Evolutionary conservation across 73 alveolate genomes (phyloP).

Genomic region (Tetrahymena elliotti): DNA sequence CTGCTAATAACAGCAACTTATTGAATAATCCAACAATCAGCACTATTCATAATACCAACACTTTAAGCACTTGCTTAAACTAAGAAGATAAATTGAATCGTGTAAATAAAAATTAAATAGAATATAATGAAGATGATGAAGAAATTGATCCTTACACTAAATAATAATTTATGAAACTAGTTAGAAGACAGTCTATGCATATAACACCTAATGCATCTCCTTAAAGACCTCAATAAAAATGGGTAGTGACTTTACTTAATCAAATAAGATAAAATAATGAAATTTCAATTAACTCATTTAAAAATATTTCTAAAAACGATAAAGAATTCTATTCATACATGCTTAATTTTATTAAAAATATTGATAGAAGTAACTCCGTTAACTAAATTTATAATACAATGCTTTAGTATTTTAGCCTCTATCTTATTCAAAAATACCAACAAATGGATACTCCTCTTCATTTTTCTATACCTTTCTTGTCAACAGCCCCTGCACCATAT

Average conservation of each 20-base stretch:
- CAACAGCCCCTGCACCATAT: constrained; percentile 32
- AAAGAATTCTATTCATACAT: neutral
- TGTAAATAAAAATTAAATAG: neutral
- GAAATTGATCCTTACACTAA: neutral
- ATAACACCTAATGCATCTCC: neutral
- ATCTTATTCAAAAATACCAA: neutral
- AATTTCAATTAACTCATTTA: neutral
- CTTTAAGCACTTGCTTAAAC: neutral
- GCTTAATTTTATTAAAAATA: neutral
- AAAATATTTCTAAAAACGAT: neutral
- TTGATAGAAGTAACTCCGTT: neutral
- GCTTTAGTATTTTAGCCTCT: neutral
- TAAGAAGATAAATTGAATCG: neutral
- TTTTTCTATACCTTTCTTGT: constrained; percentile 12
- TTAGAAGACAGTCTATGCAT: neutral
- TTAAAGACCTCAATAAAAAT: neutral
- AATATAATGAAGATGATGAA: neutral
- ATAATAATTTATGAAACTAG: neutral
- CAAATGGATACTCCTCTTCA: neutral
- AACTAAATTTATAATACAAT: neutral
- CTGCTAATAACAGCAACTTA: neutral
- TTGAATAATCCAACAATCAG: neutral
- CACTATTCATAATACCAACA: neutral
- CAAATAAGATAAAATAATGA: neutral
- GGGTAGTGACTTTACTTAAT: neutral